A percentile compares a stretch with the other conserved stretches of the same genome.
phyloP scores from a whole-genome alignment of 2,329 filamentous ascomycete species.

The Fusarium algeriense region DNA sequence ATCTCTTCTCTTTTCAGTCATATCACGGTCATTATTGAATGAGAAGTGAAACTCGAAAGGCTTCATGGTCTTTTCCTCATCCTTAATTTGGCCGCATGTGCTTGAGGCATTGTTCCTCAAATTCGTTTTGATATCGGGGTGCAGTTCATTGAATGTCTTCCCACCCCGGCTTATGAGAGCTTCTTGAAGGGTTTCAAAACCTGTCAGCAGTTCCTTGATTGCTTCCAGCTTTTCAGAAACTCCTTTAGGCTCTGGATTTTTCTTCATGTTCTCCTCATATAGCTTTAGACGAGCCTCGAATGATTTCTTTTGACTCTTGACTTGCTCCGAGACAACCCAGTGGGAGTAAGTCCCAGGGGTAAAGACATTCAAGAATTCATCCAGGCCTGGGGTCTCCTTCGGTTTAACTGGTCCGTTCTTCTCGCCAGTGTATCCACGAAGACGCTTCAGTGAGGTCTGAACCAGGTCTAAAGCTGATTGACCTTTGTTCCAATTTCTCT shows the following conservation, averaged over 20 bases:
- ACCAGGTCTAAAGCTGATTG: conserved; percentile 72
- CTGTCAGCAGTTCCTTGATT: conserved; percentile 52
- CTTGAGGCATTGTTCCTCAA: conserved; percentile 7
- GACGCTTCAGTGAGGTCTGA: conserved; percentile 60
- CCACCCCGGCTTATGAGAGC: conserved; percentile 68
- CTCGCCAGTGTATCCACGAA: conserved; percentile 59
- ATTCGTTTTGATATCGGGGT: conserved; percentile 63
- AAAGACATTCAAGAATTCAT: conserved; percentile 67
- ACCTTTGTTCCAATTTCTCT: conserved; percentile 53
- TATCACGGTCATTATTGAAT: conserved; percentile 67
- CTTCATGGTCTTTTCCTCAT: conserved; percentile 40
- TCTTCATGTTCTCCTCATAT: conserved; percentile 45
- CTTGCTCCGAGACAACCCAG: conserved; percentile 61
- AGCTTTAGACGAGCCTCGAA: conserved; percentile 48
- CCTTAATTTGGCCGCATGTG: background rate
- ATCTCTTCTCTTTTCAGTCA: conserved; percentile 64
- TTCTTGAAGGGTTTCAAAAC: conserved; percentile 47
- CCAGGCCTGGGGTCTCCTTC: conserved; percentile 53
- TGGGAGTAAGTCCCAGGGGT: conserved; percentile 70
- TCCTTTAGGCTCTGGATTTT: conserved; percentile 31
- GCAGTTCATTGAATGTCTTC: conserved; percentile 74
- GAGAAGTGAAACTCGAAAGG: conserved; percentile 63
- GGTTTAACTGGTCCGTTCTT: conserved; percentile 34
- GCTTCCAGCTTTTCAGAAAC: conserved; percentile 66
- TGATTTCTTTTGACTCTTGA: conserved; percentile 51